A percentile compares a stretch with the other conserved stretches of the same genome.
These are phyloP conservation scores for Botrytis sinoallii DNA, from an alignment of 2,329 filamentous ascomycete species.

Conservation along the genomic window DNA sequence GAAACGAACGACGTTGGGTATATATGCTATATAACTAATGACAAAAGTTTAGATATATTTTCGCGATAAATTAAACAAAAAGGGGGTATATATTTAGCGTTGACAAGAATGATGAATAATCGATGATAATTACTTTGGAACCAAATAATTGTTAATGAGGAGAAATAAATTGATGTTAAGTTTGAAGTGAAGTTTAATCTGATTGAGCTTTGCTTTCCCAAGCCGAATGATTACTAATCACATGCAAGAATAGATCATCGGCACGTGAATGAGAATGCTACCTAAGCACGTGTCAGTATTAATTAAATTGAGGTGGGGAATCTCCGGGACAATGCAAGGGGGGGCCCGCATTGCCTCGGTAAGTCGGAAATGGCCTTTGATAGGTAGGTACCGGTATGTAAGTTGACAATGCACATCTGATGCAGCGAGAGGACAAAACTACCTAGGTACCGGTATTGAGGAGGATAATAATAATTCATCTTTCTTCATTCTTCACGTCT, in stretches of 20 bases:
- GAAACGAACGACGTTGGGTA: background rate
- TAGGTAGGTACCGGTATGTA: background rate
- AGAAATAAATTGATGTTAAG: background rate
- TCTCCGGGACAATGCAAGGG: slow-evolving; percentile 6
- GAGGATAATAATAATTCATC: background rate
- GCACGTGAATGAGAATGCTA: background rate
- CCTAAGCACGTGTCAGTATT: background rate
- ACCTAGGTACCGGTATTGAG: background rate
- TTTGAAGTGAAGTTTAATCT: background rate
- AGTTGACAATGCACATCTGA: slow-evolving; percentile 13
- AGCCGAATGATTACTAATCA: background rate
- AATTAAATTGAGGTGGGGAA: too few species aligned
- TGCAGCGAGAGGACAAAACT: background rate
- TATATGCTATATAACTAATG: background rate
- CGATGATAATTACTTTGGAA: slow-evolving; percentile 21
- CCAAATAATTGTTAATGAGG: background rate
- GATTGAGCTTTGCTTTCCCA: background rate
- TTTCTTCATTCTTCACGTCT: slow-evolving; percentile 19
- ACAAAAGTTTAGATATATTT: background rate
- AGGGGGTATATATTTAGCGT: background rate
- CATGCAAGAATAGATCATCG: background rate
- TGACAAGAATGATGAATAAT: slow-evolving; percentile 25
- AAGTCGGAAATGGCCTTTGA: slow-evolving; percentile 12
- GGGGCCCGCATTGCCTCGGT: slow-evolving; percentile 20
- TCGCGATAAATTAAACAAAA: slow-evolving; percentile 1